Base-by-base conservation (phyloP, 495 filamentous ascomycete genomes). In the Parathielavia hyrcaniae region DNA sequence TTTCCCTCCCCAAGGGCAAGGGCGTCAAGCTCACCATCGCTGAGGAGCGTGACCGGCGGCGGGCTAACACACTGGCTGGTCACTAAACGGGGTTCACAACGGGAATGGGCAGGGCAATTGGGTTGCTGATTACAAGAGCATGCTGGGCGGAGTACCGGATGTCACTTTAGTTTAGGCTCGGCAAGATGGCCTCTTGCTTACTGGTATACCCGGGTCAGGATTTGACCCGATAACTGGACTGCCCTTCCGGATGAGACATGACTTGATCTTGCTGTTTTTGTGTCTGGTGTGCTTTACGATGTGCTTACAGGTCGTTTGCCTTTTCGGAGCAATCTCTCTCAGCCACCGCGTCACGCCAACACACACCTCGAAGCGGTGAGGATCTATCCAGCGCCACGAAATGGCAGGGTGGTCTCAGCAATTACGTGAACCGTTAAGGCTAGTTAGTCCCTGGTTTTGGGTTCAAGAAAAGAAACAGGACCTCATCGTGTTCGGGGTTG, bases 21-120 rank as follows among this genome's bases (percentile, higher is more conserved):
- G 95, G 93, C 85, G 93, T 98, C 81, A 97, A 98, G 88, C 87
- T 97, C 71, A 85, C 88, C 71, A 97, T 97, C 73, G 89, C 92
- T 62, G 91, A 97, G 83, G 92, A 96, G 89, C 84, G 91, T 77
- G 92, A 97, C 80, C 90, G 91, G 74, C 85, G 89, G 70, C 88
- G 93, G 71, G 91, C 92, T 57, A 75, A 83, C 63, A 77, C 86
- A 63, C 73, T 90, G 69, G 85, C 89, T 65, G 75, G 77, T 67
- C 81, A 79, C 71, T 79, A 75, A 76, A 62, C 26, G 55, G 44
- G 48, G 45, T 14, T 50, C 14, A 52, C 30, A 22, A 58, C 44
- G 55, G 39, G 49, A 43, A 45, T 59, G 59, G 61, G 60, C 56
- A 58, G 58, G 58, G 50, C 55, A 66, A n/a, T 59, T 63, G 47